These are phyloP conservation scores for Pueraria montana DNA, from an alignment of 306 rosid genomes.

Conservation along the genomic window DNA sequence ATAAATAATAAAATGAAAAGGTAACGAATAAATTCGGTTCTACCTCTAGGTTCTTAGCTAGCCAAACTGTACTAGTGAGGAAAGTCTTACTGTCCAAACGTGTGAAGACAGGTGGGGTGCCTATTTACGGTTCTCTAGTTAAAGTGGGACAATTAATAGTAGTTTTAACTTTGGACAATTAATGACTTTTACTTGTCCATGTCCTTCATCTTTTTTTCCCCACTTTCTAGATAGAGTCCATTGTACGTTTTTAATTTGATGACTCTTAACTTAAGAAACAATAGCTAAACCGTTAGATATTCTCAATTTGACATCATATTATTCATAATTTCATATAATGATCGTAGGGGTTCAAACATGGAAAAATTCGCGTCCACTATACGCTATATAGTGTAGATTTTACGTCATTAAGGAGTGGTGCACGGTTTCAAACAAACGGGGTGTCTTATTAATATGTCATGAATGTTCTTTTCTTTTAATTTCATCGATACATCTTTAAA, in stretches of 20 bases:
- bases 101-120: background rate
- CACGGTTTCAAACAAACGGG: background rate
- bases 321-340: no score
- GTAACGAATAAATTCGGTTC: background rate
- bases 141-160: background rate
- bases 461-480: background rate
- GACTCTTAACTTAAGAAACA: background rate
- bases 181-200: background rate
- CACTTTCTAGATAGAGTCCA: background rate
- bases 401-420: background rate
- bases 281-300: background rate
- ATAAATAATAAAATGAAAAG: background rate
- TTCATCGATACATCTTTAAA: background rate
- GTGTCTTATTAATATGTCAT: background rate
- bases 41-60: background rate
- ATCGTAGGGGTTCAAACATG: no score
- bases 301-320: background rate
- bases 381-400: background rate
- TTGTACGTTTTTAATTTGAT: background rate
- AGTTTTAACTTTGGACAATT: background rate
- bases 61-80: slow-evolving; percentile 5
- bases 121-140: background rate
- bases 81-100: background rate
- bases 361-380: no score
- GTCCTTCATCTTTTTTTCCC: background rate